Evolutionary conservation across 495 filamentous ascomycete genomes (phyloP), one percentile per base, ranked within the genome.

Genomic region (Penicillium turbatum): DNA sequence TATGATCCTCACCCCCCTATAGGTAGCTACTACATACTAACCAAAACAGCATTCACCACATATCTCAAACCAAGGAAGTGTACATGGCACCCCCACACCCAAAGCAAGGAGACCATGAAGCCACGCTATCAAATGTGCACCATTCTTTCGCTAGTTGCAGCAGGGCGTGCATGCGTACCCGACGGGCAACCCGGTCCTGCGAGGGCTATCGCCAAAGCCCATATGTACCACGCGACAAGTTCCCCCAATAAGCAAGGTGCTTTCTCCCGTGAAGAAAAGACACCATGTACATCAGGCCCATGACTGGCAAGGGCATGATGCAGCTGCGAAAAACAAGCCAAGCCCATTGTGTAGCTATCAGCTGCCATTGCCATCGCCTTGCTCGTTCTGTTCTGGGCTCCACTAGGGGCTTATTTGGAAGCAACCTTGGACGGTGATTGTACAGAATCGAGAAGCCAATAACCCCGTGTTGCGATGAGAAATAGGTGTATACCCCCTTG

Each of bases 111-210:
- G 6, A 9, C 27, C 15, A 49, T 17, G n/a, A 37, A 5, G 46
- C 32, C 45, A 36, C 24, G 35, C 35, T 39, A 38, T 31, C 24
- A 15, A 21, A 6, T 39, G 39, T 41, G 12, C 44, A 30, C 17
- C 34, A 29, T 26, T 15, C 54, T 4, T 4, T 24, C 36, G 26
- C 54, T 54, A 56, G 53, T 57, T 42, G 43, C 47, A 44, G 41
- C 29, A 46, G n/a, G 48, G 45, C 55, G 30, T 58, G 59, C 60
- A 60, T 58, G 46, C 54, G 24, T 57, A 62, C 55, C 60, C 62
- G 56, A 63, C 34, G 56, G 59, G 56, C 51, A 56, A 55, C 37
- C 54, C 60, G 53, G 56, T 48, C 21, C 21, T 24, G 21, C 21
- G 4, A 2, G 21, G 21, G 21, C 21, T 24, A 24, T 24, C 21